Evolutionary conservation across 768 basidiomycete genomes (phyloP).

Genomic region (Daedalea quercina): DNA sequence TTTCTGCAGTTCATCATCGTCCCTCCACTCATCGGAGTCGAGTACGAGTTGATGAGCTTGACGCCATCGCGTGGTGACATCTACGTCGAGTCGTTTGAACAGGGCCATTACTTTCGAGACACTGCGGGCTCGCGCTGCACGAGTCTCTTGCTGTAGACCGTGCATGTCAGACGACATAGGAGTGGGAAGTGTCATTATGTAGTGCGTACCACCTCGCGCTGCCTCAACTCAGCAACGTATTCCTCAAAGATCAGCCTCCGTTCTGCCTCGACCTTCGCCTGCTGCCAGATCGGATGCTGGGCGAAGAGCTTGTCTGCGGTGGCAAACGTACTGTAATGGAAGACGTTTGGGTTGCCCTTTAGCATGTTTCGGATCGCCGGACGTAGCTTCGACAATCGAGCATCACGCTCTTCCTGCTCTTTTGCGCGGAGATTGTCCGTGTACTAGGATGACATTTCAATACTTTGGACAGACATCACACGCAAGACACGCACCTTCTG

Average conservation of each 20-base stretch:
- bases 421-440: constrained; percentile 69
- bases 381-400: constrained; percentile 76
- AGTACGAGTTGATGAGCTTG: constrained; percentile 71
- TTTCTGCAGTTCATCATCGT: constrained; percentile 69
- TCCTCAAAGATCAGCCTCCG: constrained; percentile 87
- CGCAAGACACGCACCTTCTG: constrained; percentile 61
- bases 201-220: constrained; percentile 76
- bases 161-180: not conserved
- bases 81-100: constrained; percentile 83
- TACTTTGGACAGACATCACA: not conserved
- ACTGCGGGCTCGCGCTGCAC: constrained; percentile 70
- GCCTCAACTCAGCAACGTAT: constrained; percentile 79
- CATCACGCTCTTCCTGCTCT: constrained; percentile 82
- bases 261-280: constrained; percentile 80
- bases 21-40: constrained; percentile 73
- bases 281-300: constrained; percentile 88
- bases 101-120: constrained; percentile 78
- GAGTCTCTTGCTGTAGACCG: constrained; percentile 60
- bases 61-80: constrained; percentile 92
- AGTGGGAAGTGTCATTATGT: not conserved
- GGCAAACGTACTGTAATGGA: constrained; percentile 85
- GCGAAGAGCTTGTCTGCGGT: constrained; percentile 85
- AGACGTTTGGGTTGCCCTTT: constrained; percentile 80
- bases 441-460: constrained; percentile 42
- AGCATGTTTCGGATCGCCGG: constrained; percentile 85